Conservation (phyloP, 2,329 filamentous ascomycete genomes). For the Pseudocercospora fijiensis region DNA sequence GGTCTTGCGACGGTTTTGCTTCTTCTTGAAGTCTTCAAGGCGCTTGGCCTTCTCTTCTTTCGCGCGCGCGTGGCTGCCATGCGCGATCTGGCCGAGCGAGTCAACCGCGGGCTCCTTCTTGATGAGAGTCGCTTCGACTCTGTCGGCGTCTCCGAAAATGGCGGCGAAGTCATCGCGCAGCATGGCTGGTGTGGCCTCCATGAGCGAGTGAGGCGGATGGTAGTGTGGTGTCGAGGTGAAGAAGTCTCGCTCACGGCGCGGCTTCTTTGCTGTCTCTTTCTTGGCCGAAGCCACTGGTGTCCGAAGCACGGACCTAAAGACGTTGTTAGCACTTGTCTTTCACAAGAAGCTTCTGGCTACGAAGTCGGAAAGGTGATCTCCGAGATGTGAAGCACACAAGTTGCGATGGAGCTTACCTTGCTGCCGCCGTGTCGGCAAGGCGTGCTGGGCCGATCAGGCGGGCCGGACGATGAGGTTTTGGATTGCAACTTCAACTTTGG, state of each 20-base stretch:
- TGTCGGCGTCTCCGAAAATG: neutral
- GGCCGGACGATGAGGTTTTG: too few relatives aligned
- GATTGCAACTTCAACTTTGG: too few relatives aligned
- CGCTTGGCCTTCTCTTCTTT: slow-evolving; percentile 8
- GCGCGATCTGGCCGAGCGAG: neutral
- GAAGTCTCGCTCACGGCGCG: neutral
- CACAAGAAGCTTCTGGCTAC: neutral
- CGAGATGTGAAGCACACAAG: neutral
- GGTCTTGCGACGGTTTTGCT: neutral
- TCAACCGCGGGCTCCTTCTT: slow-evolving; percentile 6
- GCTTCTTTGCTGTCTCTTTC: neutral
- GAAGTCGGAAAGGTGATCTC: neutral
- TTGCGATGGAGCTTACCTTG: neutral
- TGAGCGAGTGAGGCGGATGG: neutral
- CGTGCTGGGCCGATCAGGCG: too few relatives aligned
- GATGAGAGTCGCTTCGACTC: neutral
- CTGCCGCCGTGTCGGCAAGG: neutral
- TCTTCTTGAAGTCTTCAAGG: slow-evolving; percentile 5
- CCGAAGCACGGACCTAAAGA: neutral
- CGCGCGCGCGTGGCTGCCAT: neutral
- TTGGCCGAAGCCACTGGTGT: neutral
- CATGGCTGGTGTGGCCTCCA: neutral
- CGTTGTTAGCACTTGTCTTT: neutral
- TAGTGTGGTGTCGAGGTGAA: neutral
- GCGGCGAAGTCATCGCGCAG: slow-evolving; percentile 2